Evolutionary conservation across 176 grass and related monocot genomes (phyloP), one percentile per base, ranked within the genome.

Genomic region (Echinochloa phyllopogon): DNA sequence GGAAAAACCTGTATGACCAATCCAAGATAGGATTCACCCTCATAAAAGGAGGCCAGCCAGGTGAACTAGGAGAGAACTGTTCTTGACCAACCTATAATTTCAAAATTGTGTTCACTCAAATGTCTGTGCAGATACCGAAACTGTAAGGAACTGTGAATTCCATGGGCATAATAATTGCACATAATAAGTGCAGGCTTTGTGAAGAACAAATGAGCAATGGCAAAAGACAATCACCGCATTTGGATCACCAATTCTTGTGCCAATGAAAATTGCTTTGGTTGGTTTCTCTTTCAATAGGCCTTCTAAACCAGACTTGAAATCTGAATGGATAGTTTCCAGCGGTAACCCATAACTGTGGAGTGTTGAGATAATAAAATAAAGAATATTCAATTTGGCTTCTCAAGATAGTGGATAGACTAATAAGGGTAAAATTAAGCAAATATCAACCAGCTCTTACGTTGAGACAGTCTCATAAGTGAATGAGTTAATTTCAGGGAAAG

Each of bases 41-140:
- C 96, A 99, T 99, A 90, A 99, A 99, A 89, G 96, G 96, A 90
- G 96, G 96, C 96, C 96, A 99, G 20, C 96, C 96, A 87, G 83
- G 85, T 43, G 96, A 99, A 88, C 96, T 99, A 55, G 96, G 96
- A 45, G 96, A 99, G 47, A 99, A 99, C 49, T 99, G 96, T 74
- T 99, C 96, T 94, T 99, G 96, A 85, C 96, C 96, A 92, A 98
- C 89, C 96, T 98, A 89, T 37, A 87, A 72, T 86, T 48, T 41
- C 44, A 92, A 91, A 81, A 78, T 41, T 67, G 66, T 77, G 78
- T 52, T 85, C 61, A 81, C 38, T 81, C 53, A 37, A 69, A 61
- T 43, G 20, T 66, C 7, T 42, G 59, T 83, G 25, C 17, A 72
- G 45, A 64, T 86, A 64, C 15, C 20, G 25, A 70, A 47, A 65